Evolutionary conservation across 805 yeast genomes (phyloP).

Genomic region (Pichia membranifaciens): DNA sequence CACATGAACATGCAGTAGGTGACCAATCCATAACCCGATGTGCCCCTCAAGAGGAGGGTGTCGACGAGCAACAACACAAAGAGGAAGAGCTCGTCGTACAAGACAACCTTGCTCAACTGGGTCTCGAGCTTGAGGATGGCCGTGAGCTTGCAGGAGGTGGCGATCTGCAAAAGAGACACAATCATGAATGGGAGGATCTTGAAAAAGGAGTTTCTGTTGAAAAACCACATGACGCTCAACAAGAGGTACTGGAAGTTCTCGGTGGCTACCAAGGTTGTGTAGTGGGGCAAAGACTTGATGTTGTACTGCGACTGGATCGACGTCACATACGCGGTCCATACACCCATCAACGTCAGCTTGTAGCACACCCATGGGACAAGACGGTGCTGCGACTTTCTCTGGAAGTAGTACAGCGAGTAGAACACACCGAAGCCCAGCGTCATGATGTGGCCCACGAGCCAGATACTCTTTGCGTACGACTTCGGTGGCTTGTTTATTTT

Average conservation of each 20-base stretch:
- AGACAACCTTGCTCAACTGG: slow-evolving; percentile 41
- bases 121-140: slow-evolving; percentile 35
- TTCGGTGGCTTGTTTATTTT: slow-evolving; percentile 10
- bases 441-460: slow-evolving; percentile 53
- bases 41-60: slow-evolving; percentile 56
- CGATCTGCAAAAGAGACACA: slow-evolving; percentile 53
- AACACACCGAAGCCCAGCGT: slow-evolving; percentile 40
- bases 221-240: slow-evolving; percentile 52
- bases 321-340: slow-evolving; percentile 44
- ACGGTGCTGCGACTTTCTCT: slow-evolving; percentile 32
- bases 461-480: slow-evolving; percentile 34
- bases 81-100: slow-evolving; percentile 56
- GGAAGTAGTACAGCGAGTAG: slow-evolving; percentile 32
- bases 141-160: slow-evolving; percentile 35
- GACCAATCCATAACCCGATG: slow-evolving; percentile 64
- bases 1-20: slow-evolving; percentile 57
- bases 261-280: slow-evolving; percentile 59
- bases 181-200: slow-evolving; percentile 57
- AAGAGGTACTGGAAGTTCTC: slow-evolving; percentile 69
- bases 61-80: slow-evolving; percentile 50
- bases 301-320: slow-evolving; percentile 57
- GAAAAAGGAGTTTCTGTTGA: slow-evolving; percentile 59
- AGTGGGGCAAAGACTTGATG: slow-evolving; percentile 49
- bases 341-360: slow-evolving; percentile 52
- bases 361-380: slow-evolving; percentile 48